phyloP scores from a whole-genome alignment of 148 eudicot species.

The Amaranthus hypochondriacus region DNA sequence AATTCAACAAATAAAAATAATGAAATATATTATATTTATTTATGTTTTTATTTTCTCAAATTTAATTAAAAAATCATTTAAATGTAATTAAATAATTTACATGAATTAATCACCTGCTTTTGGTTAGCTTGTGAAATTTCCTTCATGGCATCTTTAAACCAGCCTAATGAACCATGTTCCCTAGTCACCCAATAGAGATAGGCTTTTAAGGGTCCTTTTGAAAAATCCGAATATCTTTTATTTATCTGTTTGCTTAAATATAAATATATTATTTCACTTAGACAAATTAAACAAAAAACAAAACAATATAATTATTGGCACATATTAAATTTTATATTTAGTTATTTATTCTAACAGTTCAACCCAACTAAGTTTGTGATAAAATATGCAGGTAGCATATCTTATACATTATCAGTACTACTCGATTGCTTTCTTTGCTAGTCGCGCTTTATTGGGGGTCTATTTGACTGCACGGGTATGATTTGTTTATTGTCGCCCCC shows the following conservation, averaged over 20 bases:
- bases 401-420: too few relatives aligned
- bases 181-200: conserved; percentile 40
- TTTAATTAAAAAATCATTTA: neutral
- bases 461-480: too few relatives aligned
- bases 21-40: neutral
- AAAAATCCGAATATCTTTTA: conserved; percentile 1
- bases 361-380: too few relatives aligned
- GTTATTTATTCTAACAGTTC: too few relatives aligned
- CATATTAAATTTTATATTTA: too few relatives aligned
- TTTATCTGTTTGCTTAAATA: neutral
- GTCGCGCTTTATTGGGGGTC: too few relatives aligned
- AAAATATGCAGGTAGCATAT: too few relatives aligned
- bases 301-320: too few relatives aligned
- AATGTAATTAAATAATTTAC: neutral
- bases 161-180: conserved; percentile 36
- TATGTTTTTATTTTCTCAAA: neutral
- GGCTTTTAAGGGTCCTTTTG: conserved; percentile 25
- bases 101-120: conserved; percentile 26
- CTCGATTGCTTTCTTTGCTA: too few relatives aligned
- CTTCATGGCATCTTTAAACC: conserved; percentile 40
- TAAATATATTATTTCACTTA: neutral
- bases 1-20: neutral
- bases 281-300: too few relatives aligned
- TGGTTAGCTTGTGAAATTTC: conserved; percentile 19
- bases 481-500: too few relatives aligned